Percentiles rank a stretch among this genome's conserved stretches.
Evolutionary conservation across 2,329 filamentous ascomycete species (phyloP).

Genomic region (Colletotrichum gloeosporioides): DNA sequence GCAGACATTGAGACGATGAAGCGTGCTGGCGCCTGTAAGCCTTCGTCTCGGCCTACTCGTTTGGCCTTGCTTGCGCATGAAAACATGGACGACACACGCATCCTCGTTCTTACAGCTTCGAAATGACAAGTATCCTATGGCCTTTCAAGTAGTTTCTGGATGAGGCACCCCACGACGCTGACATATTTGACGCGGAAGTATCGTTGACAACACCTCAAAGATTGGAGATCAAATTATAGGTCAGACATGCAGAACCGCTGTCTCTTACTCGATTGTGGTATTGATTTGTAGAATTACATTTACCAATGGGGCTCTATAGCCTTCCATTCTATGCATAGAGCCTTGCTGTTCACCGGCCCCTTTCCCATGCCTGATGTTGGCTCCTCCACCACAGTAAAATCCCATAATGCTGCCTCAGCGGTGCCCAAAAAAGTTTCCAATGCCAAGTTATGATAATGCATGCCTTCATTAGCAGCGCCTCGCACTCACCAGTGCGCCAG

Average conservation of each 20-base stretch:
- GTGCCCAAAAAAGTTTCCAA: background rate
- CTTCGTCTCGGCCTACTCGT: background rate
- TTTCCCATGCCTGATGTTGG: background rate
- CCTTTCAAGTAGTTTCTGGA: background rate
- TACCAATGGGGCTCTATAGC: background rate
- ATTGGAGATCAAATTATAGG: background rate
- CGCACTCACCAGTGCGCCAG: background rate
- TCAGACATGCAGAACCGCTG: background rate
- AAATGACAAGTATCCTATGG: background rate
- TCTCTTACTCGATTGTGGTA: background rate
- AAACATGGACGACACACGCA: background rate
- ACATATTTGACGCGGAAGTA: background rate
- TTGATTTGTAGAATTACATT: slow-evolving; percentile 5
- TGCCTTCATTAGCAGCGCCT: slow-evolving; percentile 19
- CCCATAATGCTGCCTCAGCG: slow-evolving; percentile 1
- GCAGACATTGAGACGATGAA: background rate
- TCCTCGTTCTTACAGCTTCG: background rate
- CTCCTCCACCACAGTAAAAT: background rate
- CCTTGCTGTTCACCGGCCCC: background rate
- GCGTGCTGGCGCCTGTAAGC: background rate
- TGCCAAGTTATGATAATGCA: background rate
- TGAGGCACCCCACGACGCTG: background rate
- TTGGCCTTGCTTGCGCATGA: background rate
- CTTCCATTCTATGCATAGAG: background rate
- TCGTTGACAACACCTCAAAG: background rate